Evolutionary conservation across 2,329 filamentous ascomycete genomes (phyloP).

Genomic region (Sporothrix protearum): DNA sequence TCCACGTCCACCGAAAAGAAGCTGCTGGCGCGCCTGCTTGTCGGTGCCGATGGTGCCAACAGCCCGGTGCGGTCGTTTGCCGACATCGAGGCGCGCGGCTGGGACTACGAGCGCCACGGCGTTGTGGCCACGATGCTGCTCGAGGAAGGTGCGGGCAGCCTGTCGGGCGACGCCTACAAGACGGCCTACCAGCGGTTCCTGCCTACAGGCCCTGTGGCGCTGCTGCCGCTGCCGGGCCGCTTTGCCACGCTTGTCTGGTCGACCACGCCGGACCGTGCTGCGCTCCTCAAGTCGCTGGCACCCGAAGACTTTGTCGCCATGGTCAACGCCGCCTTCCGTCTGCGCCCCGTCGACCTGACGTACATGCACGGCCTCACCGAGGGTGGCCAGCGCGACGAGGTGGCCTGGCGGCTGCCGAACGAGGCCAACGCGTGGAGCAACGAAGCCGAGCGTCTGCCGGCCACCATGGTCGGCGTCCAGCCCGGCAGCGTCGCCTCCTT

Average conservation of each 20-base stretch:
- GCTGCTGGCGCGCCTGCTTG: slow-evolving; percentile 76
- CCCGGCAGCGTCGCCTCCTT: slow-evolving; percentile 80
- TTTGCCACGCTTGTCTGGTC: slow-evolving; percentile 90
- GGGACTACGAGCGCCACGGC: slow-evolving; percentile 89
- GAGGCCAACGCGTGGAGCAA: neutral
- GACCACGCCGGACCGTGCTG: slow-evolving; percentile 75
- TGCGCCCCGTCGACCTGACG: slow-evolving; percentile 72
- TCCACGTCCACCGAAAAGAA: slow-evolving; percentile 35
- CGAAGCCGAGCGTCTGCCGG: slow-evolving; percentile 53
- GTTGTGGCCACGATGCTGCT: slow-evolving; percentile 85
- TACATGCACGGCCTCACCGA: slow-evolving; percentile 68
- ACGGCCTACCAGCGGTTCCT: slow-evolving; percentile 94
- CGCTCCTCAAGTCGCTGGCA: slow-evolving; percentile 71
- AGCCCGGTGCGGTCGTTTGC: slow-evolving; percentile 89
- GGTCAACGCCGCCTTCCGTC: slow-evolving; percentile 90
- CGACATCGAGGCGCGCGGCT: slow-evolving; percentile 78
- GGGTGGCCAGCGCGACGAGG: slow-evolving; percentile 40
- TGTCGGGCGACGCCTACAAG: slow-evolving; percentile 50
- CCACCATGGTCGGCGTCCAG: slow-evolving; percentile 67
- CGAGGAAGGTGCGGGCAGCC: slow-evolving; percentile 51
- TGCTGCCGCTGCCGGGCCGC: slow-evolving; percentile 83
- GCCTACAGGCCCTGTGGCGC: slow-evolving; percentile 83
- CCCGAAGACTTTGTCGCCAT: slow-evolving; percentile 73
- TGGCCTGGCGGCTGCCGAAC: slow-evolving; percentile 73
- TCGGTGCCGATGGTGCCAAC: slow-evolving; percentile 93